Base-by-base conservation (phyloP, 345 rosid species). In the Pelargonium nanum region DNA sequence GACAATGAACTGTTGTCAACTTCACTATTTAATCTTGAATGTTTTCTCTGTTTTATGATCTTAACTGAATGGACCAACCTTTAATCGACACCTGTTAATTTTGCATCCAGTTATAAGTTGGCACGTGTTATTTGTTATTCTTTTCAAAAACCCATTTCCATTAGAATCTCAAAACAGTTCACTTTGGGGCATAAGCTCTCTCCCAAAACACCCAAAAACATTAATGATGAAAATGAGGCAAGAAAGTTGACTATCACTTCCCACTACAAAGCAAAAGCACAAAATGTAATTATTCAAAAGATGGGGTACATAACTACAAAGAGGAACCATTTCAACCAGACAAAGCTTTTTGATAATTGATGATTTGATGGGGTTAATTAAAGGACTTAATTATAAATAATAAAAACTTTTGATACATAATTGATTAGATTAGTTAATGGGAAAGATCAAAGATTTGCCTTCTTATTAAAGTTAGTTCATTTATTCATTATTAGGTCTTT, bases 211-310 rank as follows among this genome's bases (percentile, higher is more conserved):
- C 22, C 16, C 34, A 65, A 22, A 65, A 24, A 25, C 64, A 64
- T 63, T 32, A 70, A 69, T 75, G 62, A 75, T 73, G 59, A 24
- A 22, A 24, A 63, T 56, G 70, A 55, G 66, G 64, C 34, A 72
- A 72, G 70, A 75, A 74, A 74, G 77, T 67, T 75, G 78, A 74
- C 76, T 32, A 68, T 62, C 60, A 72, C 73, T 65, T 68, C 70
- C 69, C 66, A 66, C 78, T 23, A 67, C 56, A 53, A 63, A 61
- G 64, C 68, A 45, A 69, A 71, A 69, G 71, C 65, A 63, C 62
- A 57, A 57, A 51, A 26, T n/a, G 77, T 65, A 68, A 76, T 76
- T 59, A 76, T 74, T 55, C 65, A 53, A 57, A 56, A 56, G 57
- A 15, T 56, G 65, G 77, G 59, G 61, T n/a, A 57, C 48, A 52